Evolutionary conservation across 768 basidiomycete genomes (phyloP).

Genomic region (Xerocomellus amylosporus): DNA sequence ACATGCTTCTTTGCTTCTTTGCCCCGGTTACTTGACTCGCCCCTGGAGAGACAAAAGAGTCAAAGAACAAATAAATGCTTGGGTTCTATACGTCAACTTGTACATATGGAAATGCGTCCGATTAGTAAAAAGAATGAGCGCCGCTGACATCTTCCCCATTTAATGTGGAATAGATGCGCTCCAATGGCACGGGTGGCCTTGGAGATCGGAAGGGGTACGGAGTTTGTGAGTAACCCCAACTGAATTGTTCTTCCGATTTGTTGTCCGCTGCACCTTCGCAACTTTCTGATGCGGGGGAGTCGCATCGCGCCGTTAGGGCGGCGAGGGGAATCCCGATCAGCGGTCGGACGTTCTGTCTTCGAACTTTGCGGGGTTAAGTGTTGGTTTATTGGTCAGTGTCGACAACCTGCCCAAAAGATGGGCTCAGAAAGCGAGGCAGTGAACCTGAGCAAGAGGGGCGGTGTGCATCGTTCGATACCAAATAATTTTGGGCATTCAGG

Average conservation of each 20-base stretch:
- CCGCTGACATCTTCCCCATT: slow-evolving; percentile 92
- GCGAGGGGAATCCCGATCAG: slow-evolving; percentile 5
- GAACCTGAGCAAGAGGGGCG: not conserved
- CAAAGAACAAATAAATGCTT: not conserved
- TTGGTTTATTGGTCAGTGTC: not conserved
- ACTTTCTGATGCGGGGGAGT: slow-evolving; percentile 13
- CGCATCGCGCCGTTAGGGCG: slow-evolving; percentile 8
- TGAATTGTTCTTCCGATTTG: slow-evolving; percentile 9
- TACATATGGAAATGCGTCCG: slow-evolving; percentile 81
- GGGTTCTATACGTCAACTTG: slow-evolving; percentile 15
- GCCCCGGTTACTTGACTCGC: not conserved
- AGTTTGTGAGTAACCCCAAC: slow-evolving; percentile 37
- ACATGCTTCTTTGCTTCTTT: slow-evolving; percentile 26
- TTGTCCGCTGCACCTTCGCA: slow-evolving; percentile 14
- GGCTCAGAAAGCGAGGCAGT: not conserved
- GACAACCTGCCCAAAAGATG: not conserved
- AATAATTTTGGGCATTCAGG: not conserved
- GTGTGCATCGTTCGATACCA: not conserved
- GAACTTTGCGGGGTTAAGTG: not conserved
- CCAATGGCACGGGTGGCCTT: slow-evolving; percentile 69
- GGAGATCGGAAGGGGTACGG: slow-evolving; percentile 91
- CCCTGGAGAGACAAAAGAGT: not conserved
- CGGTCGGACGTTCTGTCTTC: not conserved
- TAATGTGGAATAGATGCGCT: slow-evolving; percentile 96
- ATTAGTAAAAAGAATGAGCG: slow-evolving; percentile 90